phyloP scores from a whole-genome alignment of 2,329 filamentous ascomycete species.

The Cadophora sp. region DNA sequence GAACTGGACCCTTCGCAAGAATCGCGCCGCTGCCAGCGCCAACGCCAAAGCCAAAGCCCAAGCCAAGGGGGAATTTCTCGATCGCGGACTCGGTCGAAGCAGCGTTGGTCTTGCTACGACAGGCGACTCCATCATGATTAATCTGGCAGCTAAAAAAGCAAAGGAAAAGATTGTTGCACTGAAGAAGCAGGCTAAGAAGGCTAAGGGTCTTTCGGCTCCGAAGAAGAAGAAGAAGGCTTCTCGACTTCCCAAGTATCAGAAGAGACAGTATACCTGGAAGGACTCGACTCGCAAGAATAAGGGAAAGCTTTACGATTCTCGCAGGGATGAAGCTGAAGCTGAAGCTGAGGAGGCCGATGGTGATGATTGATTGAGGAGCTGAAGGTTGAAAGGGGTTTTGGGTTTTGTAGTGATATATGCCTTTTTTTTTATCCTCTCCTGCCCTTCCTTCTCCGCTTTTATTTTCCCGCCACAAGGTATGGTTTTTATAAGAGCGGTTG shows the following conservation, averaged over 20 bases:
- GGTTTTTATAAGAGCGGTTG: too few relatives aligned
- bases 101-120: background rate
- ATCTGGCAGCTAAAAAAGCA: background rate
- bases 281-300: constrained; percentile 1
- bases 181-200: background rate
- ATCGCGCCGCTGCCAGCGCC: background rate
- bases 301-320: constrained; percentile 3
- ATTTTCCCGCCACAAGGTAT: too few relatives aligned
- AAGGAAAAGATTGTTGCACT: background rate
- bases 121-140: background rate
- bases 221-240: constrained; percentile 1
- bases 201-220: too few relatives aligned
- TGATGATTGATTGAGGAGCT: background rate
- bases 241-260: constrained; percentile 3
- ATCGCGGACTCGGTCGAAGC: too few relatives aligned
- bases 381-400: background rate
- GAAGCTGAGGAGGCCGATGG: background rate
- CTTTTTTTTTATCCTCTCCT: background rate
- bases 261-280: constrained; percentile 11
- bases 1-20: background rate
- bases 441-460: too few relatives aligned
- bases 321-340: background rate
- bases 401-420: background rate
- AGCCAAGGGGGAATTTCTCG: background rate
- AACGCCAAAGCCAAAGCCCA: too few relatives aligned